Percentiles rank a stretch among this genome's conserved stretches.
Conservation (phyloP, 371 early-diverging fungal genomes). For the Haplosporangium sp. region DNA sequence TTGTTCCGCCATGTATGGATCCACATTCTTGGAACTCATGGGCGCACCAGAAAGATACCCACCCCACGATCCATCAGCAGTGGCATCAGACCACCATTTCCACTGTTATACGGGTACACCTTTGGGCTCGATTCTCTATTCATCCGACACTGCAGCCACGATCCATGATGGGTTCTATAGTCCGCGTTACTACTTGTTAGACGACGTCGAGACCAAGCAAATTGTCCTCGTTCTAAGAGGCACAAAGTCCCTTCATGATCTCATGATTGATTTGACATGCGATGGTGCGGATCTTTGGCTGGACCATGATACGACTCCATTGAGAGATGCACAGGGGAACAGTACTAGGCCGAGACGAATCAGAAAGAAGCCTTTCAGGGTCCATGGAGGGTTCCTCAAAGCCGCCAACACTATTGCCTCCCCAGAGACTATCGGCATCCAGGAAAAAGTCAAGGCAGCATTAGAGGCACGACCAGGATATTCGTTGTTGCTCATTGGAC, state of each 20-base stretch:
- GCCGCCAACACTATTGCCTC: conserved; percentile 50
- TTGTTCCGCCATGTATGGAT: conserved; percentile 52
- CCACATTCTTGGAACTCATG: conserved; percentile 27
- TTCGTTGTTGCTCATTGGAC: conserved; percentile 41
- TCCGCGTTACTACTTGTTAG: conserved; percentile 52
- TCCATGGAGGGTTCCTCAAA: conserved; percentile 48
- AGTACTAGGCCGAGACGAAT: conserved; percentile 1
- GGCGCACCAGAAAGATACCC: conserved; percentile 44
- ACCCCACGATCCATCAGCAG: neutral
- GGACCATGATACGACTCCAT: conserved; percentile 41
- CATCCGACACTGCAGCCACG: conserved; percentile 48
- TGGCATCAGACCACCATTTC: conserved; percentile 36
- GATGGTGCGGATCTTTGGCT: conserved; percentile 46
- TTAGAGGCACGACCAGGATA: conserved; percentile 38
- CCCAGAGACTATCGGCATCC: conserved; percentile 50
- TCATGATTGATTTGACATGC: conserved; percentile 52
- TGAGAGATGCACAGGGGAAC: conserved; percentile 21
- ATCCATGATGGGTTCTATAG: conserved; percentile 50
- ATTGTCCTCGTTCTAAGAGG: conserved; percentile 49
- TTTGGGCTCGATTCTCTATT: conserved; percentile 47
- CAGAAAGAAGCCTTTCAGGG: conserved; percentile 34
- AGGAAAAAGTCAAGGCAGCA: conserved; percentile 48
- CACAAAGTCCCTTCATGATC: conserved; percentile 48
- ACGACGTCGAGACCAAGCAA: conserved; percentile 49
- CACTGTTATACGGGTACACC: conserved; percentile 45